phyloP scores from a whole-genome alignment of 176 grass and related monocot genomes.

The Carex parvula region DNA sequence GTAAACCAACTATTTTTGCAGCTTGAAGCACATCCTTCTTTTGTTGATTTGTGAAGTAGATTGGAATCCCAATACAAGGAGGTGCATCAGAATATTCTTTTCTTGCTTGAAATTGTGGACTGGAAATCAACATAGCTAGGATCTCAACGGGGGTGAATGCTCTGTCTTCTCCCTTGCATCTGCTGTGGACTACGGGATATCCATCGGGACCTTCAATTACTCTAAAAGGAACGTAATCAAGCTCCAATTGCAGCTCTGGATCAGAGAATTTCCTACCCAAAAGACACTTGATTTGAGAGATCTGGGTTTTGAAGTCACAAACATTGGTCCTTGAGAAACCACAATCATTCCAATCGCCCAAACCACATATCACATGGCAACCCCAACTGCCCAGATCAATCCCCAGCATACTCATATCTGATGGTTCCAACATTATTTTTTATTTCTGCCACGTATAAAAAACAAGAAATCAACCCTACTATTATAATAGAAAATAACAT shows the following conservation, averaged over 20 bases:
- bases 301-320: neutral
- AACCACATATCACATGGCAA: no score
- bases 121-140: neutral
- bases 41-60: constrained; percentile 1
- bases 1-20: neutral
- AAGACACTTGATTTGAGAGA: neutral
- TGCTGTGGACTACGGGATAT: neutral
- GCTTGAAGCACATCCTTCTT: neutral
- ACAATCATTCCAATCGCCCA: no score
- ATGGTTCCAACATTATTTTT: no score
- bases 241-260: neutral
- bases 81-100: no score
- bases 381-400: no score
- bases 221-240: constrained; percentile 6
- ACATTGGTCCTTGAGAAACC: no score
- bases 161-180: constrained; percentile 7
- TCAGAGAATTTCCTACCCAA: constrained; percentile 13
- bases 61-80: constrained; percentile 4
- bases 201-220: constrained; percentile 6
- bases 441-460: no score
- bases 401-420: no score
- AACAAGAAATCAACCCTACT: no score
- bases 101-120: no score
- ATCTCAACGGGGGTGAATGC: neutral
- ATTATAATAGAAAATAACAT: no score